Percentiles rank a stretch among this genome's conserved stretches.
phyloP scores from a whole-genome alignment of 1,139 yeast genomes.

The Hyphopichia buzzinii region DNA sequence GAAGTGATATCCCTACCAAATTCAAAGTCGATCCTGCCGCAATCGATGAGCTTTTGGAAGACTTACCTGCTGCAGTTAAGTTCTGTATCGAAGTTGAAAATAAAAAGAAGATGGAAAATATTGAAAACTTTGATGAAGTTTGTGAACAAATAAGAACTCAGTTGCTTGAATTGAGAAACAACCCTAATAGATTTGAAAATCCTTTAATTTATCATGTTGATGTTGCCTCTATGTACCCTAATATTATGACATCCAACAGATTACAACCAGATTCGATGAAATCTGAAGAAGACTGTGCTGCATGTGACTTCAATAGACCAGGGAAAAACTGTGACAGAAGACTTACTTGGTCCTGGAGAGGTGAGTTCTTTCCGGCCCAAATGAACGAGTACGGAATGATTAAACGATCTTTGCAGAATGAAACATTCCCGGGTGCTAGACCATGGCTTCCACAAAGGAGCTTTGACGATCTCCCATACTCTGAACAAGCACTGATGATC shows the following conservation, averaged over 20 bases:
- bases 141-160: constrained; percentile 53
- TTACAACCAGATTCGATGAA: constrained; percentile 98
- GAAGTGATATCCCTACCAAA: constrained; percentile 78
- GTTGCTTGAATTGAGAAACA: constrained; percentile 55
- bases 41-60: constrained; percentile 72
- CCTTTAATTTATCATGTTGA: constrained; percentile 97
- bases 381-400: constrained; percentile 91
- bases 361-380: constrained; percentile 89
- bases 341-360: constrained; percentile 98
- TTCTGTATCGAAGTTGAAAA: constrained; percentile 88
- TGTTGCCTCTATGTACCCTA: constrained; percentile 99
- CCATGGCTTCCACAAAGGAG: constrained; percentile 56
- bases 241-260: constrained; percentile 96
- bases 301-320: constrained; percentile 95
- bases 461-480: constrained; percentile 71
- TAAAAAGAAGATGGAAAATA: constrained; percentile 61
- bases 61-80: constrained; percentile 71
- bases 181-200: constrained; percentile 66
- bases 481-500: constrained; percentile 75
- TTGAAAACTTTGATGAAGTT: constrained; percentile 76
- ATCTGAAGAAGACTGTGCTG: constrained; percentile 91
- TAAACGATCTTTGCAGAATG: constrained; percentile 77
- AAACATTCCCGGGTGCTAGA: constrained; percentile 65
- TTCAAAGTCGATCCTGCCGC: constrained; percentile 82
- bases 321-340: constrained; percentile 92